Evolutionary conservation across 2,329 filamentous ascomycete species (phyloP).

Genomic region (Colletotrichum shisoi): DNA sequence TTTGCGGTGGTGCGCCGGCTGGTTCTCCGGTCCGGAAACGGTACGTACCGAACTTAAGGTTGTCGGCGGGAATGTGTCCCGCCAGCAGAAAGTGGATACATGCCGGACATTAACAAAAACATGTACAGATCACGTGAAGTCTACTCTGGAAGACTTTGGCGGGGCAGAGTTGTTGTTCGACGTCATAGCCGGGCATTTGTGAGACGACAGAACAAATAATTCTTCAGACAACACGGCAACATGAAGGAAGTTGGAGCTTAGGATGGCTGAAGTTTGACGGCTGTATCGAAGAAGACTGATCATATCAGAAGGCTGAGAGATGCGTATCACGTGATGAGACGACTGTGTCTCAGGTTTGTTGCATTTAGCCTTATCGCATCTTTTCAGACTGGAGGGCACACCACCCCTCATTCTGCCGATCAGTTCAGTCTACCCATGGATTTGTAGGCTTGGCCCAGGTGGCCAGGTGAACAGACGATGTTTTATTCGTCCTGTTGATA

Average conservation of each 20-base stretch:
- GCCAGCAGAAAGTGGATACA: not conserved
- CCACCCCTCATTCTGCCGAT: slow-evolving; percentile 12
- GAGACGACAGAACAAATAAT: not conserved
- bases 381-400: slow-evolving; percentile 6
- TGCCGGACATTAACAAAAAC: not conserved
- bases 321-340: not conserved
- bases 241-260: no score
- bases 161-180: not conserved
- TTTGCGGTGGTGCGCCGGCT: slow-evolving; percentile 4
- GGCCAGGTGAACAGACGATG: no score
- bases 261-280: not conserved
- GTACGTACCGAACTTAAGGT: slow-evolving; percentile 12
- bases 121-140: not conserved
- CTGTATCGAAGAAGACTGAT: not conserved
- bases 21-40: not conserved
- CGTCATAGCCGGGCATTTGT: not conserved
- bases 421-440: not conserved
- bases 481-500: not conserved
- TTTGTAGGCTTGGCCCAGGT: not conserved
- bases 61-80: not conserved
- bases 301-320: not conserved
- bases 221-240: not conserved
- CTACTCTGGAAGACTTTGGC: not conserved
- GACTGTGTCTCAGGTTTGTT: slow-evolving; percentile 3
- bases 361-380: slow-evolving; percentile 10